A percentile compares a stretch with the other conserved stretches of the same genome.
phyloP scores from a whole-genome alignment of 441 rosid genomes.

The Biscutella laevigata region DNA sequence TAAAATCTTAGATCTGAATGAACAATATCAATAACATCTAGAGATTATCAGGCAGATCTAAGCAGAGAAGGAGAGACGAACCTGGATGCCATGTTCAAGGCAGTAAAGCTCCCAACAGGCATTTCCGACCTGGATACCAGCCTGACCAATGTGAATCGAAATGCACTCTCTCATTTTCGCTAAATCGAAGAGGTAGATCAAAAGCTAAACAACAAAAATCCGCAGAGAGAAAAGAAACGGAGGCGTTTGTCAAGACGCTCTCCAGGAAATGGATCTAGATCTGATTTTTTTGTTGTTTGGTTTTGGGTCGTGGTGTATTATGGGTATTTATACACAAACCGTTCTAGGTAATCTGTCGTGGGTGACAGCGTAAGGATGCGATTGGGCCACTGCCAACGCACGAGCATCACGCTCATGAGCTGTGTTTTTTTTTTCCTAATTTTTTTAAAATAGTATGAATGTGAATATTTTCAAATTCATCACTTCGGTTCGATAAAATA shows the following conservation, averaged over 20 bases:
- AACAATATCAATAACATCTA: not conserved
- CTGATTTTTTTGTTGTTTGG: not conserved
- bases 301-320: not conserved
- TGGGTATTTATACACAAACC: not conserved
- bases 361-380: not conserved
- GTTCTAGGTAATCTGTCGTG: not conserved
- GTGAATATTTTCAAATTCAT: too few species aligned
- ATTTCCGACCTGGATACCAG: constrained; percentile 55
- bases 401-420: not conserved
- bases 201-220: not conserved
- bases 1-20: too few species aligned
- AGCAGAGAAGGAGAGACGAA: not conserved
- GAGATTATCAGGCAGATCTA: not conserved
- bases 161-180: constrained; percentile 51
- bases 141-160: constrained; percentile 52
- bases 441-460: too few species aligned
- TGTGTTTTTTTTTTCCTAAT: constrained; percentile 7
- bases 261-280: constrained; percentile 9
- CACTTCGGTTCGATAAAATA: not conserved
- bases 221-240: not conserved
- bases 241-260: constrained; percentile 8
- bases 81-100: constrained; percentile 90
- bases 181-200: not conserved
- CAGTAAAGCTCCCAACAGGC: constrained; percentile 69
- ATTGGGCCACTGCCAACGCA: constrained; percentile 1